Conservation (phyloP, 306 rosid genomes). For the Prunus dulcis region DNA sequence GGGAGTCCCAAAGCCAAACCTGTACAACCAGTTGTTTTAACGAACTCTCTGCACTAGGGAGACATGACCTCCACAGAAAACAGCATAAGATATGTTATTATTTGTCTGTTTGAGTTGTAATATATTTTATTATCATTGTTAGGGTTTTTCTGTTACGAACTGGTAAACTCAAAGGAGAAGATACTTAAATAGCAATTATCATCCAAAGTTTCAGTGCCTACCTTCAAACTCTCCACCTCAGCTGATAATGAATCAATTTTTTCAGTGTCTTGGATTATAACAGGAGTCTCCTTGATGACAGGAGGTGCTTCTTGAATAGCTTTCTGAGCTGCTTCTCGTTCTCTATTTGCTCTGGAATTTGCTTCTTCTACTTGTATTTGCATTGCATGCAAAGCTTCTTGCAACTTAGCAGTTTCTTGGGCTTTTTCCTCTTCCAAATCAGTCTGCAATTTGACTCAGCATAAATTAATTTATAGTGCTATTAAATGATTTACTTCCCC, state of each 20-base stretch:
- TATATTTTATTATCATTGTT: neutral
- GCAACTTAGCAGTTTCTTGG: conserved; percentile 77
- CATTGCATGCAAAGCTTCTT: conserved; percentile 70
- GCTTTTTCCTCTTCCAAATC: conserved; percentile 97
- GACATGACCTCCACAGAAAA: neutral
- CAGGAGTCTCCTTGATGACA: conserved; percentile 96
- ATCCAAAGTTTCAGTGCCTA: conserved; percentile 24
- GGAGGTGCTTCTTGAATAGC: conserved; percentile 98
- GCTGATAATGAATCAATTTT: conserved; percentile 73
- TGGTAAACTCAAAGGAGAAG: conserved; percentile 10
- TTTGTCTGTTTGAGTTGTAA: neutral
- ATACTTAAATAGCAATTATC: neutral
- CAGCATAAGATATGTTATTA: neutral
- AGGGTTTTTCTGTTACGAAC: neutral
- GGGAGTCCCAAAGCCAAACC: neutral
- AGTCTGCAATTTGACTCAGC: conserved; percentile 51
- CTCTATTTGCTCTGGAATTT: conserved; percentile 74
- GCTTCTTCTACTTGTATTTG: conserved; percentile 93
- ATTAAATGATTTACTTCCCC: conserved; percentile 6
- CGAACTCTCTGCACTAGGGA: neutral
- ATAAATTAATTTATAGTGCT: conserved; percentile 4
- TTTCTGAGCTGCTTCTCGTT: conserved; percentile 77
- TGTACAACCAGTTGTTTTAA: neutral
- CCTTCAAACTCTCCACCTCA: conserved; percentile 87
- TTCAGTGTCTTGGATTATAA: conserved; percentile 82